phyloP scores from a whole-genome alignment of 352 stramenopile genomes.

The Globisporangium echinulatum region DNA sequence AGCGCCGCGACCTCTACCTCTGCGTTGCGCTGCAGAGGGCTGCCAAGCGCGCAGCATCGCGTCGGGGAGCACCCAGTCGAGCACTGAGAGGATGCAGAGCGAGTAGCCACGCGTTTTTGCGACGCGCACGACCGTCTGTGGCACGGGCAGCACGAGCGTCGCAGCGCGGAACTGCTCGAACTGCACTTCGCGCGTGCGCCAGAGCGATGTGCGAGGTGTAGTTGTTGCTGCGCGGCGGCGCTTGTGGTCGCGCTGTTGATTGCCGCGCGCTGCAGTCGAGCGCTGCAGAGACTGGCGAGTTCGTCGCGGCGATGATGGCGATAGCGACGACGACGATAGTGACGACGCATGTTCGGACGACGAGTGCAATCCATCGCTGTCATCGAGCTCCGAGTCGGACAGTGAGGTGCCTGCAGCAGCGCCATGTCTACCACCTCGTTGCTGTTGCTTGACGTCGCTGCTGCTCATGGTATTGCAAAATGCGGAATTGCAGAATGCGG shows the following conservation, averaged over 20 bases:
- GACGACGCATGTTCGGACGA: neutral
- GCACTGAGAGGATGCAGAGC: constrained; percentile 56
- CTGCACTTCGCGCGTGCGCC: constrained; percentile 52
- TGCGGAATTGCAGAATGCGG: neutral
- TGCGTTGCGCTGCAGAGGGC: neutral
- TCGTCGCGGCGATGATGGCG: neutral
- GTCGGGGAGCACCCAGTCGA: constrained; percentile 63
- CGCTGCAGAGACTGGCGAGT: neutral
- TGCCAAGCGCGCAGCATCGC: constrained; percentile 23
- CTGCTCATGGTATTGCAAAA: neutral
- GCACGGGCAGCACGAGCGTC: constrained; percentile 60
- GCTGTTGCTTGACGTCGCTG: neutral
- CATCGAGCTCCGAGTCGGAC: neutral
- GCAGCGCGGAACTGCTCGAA: constrained; percentile 75
- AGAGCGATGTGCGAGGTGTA: constrained; percentile 21
- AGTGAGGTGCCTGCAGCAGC: neutral
- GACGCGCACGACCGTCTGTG: constrained; percentile 35
- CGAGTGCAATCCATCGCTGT: constrained; percentile 1
- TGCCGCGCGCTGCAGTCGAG: too few species aligned
- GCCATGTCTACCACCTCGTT: neutral
- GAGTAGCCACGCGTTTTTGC: constrained; percentile 57
- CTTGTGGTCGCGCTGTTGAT: neutral
- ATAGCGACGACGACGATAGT: neutral
- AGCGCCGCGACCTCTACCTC: too few species aligned
- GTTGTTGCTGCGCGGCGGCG: neutral